These are phyloP conservation scores for Cyclostephanos tholiformis DNA, from an alignment of 108 stramenopile species.

Conservation along the genomic window DNA sequence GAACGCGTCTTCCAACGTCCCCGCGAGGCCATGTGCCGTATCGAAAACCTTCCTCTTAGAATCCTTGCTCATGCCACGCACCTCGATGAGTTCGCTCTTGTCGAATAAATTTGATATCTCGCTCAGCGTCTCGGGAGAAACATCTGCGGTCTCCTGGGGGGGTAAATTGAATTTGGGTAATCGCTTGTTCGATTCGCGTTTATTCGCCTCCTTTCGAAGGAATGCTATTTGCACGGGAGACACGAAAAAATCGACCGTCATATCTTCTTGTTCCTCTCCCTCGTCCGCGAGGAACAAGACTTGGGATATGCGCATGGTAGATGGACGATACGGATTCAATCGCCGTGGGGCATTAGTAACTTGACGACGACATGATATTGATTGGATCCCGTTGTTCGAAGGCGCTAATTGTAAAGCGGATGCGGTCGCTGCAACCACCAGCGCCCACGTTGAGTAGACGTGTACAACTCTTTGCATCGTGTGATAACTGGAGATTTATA, in stretches of 20 bases:
- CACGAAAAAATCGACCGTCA: conserved; percentile 37
- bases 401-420: not conserved
- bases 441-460: not conserved
- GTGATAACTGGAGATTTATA: too few species aligned
- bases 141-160: conserved; percentile 20
- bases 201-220: conserved; percentile 48
- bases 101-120: conserved; percentile 33
- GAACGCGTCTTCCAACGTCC: conserved; percentile 32
- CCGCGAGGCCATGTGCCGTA: conserved; percentile 30
- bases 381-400: not conserved
- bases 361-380: not conserved
- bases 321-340: not conserved
- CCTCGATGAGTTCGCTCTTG: conserved; percentile 43
- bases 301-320: not conserved
- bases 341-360: not conserved
- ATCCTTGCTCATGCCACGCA: conserved; percentile 43
- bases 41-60: conserved; percentile 38
- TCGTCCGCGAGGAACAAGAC: conserved; percentile 6
- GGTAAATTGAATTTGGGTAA: conserved; percentile 31
- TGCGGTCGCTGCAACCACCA: conserved; percentile 4
- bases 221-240: conserved; percentile 42
- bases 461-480: not conserved
- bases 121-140: conserved; percentile 33
- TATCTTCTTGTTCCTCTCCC: conserved; percentile 25
- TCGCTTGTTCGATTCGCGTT: conserved; percentile 32